Conservation (phyloP, 2,329 filamentous ascomycete genomes). For the Diplodia scrobiculata region DNA sequence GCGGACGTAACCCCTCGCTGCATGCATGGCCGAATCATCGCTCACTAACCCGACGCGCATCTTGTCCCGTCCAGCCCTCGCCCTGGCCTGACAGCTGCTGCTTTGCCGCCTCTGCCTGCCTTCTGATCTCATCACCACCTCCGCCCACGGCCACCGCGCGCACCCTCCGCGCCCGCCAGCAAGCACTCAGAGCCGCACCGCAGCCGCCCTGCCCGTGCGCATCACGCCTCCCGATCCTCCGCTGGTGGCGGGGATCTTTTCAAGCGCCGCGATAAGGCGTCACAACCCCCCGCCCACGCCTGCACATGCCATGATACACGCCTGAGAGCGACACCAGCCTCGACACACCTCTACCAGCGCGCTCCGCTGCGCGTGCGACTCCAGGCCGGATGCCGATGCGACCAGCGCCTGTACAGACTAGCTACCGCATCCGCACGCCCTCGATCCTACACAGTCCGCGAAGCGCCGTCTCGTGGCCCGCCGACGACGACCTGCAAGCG, state of each 20-base stretch:
- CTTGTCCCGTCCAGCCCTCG: slow-evolving; percentile 20
- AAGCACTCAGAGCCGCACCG: slow-evolving; percentile 17
- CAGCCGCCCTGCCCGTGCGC: slow-evolving; percentile 22
- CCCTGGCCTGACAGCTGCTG: slow-evolving; percentile 24
- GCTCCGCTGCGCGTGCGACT: slow-evolving; percentile 24
- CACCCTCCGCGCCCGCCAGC: slow-evolving; percentile 10
- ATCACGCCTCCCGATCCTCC: slow-evolving; percentile 21
- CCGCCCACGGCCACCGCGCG: slow-evolving; percentile 12
- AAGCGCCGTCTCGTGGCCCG: slow-evolving; percentile 23
- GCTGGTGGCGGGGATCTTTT: slow-evolving; percentile 25
- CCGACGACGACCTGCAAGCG: slow-evolving; percentile 13
- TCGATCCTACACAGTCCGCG: slow-evolving; percentile 5
- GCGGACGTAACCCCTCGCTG: slow-evolving; percentile 21
- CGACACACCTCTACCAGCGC: slow-evolving; percentile 10
- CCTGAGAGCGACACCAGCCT: slow-evolving; percentile 25
- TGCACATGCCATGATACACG: slow-evolving; percentile 29
- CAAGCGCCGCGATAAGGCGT: slow-evolving; percentile 25
- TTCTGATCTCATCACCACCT: slow-evolving; percentile 27
- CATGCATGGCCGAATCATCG: slow-evolving; percentile 17
- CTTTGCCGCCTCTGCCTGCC: slow-evolving; percentile 24
- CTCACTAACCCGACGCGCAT: slow-evolving; percentile 23
- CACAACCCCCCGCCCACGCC: slow-evolving; percentile 19
- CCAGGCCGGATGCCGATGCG: slow-evolving; percentile 28
- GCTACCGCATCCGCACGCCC: slow-evolving; percentile 12
- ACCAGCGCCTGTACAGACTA: slow-evolving; percentile 23